phyloP scores from a whole-genome alignment of 257 asterid species.

The Solanum pennellii region DNA sequence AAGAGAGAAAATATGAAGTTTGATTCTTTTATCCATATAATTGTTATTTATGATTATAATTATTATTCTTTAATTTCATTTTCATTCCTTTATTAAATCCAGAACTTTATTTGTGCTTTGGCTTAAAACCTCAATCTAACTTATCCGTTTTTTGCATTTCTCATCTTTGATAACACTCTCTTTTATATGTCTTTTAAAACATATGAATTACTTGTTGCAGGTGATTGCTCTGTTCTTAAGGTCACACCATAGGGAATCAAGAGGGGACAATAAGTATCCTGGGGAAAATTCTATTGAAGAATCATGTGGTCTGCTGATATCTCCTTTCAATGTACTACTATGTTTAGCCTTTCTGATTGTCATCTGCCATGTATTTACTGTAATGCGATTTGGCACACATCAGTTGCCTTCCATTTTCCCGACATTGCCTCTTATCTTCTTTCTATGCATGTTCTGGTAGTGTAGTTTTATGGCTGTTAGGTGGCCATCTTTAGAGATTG shows the following conservation, averaged over 20 bases:
- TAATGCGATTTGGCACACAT: not conserved
- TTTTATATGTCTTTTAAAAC: not conserved
- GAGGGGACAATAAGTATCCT: conserved; percentile 21
- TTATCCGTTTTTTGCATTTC: not conserved
- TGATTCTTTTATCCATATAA: not conserved
- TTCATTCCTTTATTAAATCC: not conserved
- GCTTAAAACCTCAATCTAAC: not conserved
- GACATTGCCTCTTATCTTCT: not conserved
- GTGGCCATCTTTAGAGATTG: not conserved
- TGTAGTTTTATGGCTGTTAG: not conserved
- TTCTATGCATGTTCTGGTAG: not conserved
- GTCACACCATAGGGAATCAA: conserved; percentile 41
- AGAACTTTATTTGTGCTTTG: not conserved
- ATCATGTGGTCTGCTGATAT: conserved; percentile 41
- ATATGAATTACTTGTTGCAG: conserved; percentile 34
- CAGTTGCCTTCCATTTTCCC: not conserved
- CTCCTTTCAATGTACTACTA: conserved; percentile 9
- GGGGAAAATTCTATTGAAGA: conserved; percentile 33
- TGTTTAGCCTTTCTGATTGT: not conserved
- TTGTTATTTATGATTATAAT: not conserved
- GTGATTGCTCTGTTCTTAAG: conserved; percentile 73
- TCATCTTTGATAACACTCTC: not conserved
- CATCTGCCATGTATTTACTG: not conserved
- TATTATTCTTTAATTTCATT: not conserved
- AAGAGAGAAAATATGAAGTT: not conserved